Base-by-base conservation (phyloP, 2,329 filamentous ascomycete species). In the Talaromyces sp. region DNA sequence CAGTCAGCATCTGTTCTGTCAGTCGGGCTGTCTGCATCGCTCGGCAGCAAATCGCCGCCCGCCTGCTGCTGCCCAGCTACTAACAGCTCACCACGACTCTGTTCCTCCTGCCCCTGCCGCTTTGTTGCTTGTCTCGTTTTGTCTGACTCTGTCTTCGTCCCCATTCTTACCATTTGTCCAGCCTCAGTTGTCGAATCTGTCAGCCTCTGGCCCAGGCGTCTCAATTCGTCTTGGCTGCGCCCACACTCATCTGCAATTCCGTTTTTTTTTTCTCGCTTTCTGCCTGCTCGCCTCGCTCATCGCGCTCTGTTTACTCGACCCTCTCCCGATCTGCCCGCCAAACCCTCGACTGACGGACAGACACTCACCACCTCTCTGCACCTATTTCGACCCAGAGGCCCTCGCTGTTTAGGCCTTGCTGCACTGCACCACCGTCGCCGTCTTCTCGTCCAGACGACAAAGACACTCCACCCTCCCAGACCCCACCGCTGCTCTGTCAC, bases 401-500 rank as follows among this genome's bases (percentile, higher is more conserved):
- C 27, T 52, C 19, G 55, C 27, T 19, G 41, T 32, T 50, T 50
- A 19, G 49, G 26, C 27, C 24, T 29, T 10, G 24, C 26, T 52
- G 43, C 43, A 26, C 43, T 24, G 19, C 14, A 17, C 43, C 10
- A 24, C 43, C 13, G 43, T 26, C 8, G 21, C 21, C 6, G 4
- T 51, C 14, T 29, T 17, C 17, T 17, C 26, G 21, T n/a, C 13
- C 8, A 26, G 46, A 19, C 13, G 38, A 41, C 38, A 41, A 35
- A 19, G 43, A 38, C 56, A 50, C 60, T 59, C 60, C 60, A 57
- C 56, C 41, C 46, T 46, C 19, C 41, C 43, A 46, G n/a, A 60
- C 52, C 62, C 58, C 62, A 57, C 43, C 38, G 60, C 35, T 31
- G 43, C 58, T 50, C 55, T 58, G 60, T 63, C 60, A 52, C 58